Evolutionary conservation across 2,329 filamentous ascomycete genomes (phyloP), one percentile per base, ranked within the genome.

Genomic region (Fusarium keratoplasticum): DNA sequence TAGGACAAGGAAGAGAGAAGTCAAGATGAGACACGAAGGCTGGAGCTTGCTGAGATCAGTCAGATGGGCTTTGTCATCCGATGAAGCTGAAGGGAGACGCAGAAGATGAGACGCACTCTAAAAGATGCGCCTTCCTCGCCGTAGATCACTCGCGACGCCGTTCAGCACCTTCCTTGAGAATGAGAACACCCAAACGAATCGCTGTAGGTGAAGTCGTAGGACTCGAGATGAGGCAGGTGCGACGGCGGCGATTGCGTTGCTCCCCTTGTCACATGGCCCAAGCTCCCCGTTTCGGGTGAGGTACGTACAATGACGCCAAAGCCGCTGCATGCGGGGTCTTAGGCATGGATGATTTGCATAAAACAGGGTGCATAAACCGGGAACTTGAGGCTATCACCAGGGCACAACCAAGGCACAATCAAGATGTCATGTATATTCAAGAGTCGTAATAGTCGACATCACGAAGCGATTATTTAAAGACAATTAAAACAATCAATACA

Each of bases 231-330:
- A 77, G 59, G 71, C 20, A 69, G 52, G 52, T 67, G 62, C 29
- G 60, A 61, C 44, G 38, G 61, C 59, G 60, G 35, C 64, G 65
- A 70, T 65, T 61, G 64, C 33, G 44, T 40, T 54, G 52, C 50
- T 59, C 52, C 57, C 73, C 66, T 70, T 71, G 73, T 78, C 70
- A 78, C 75, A 72, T 74, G 72, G 76, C 66, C 75, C 67, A 74
- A 78, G 73, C 76, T 77, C 75, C 66, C 66, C 36, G 42, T 42
- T 9, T 62, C 54, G 62, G 54, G 52, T 36, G 66, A 64, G 42
- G 54, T 66, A 70, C 72, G 69, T 70, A 70, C 66, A 73, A 75
- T 75, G 72, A 75, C 72, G 69, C 71, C 68, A 74, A 52, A 57
- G 27, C 38, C 55, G 50, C 62, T 64, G 61, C 59, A 72, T 74